phyloP scores from a whole-genome alignment of 2,329 filamentous ascomycete genomes.

The Xylariaceae sp. region DNA sequence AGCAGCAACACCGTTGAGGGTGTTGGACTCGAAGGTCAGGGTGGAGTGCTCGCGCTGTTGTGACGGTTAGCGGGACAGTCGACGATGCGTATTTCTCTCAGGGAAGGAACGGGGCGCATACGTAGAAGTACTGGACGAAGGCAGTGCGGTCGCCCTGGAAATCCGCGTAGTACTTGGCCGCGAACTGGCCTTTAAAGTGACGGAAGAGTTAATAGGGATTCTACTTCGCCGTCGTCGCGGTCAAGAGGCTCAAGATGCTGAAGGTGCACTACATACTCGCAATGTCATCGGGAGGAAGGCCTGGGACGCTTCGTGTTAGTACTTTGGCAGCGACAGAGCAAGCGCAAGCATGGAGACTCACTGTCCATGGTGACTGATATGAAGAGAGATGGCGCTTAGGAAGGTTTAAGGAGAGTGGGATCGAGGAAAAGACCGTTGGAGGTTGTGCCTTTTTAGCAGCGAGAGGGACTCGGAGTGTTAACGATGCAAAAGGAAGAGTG shows the following conservation, averaged over 20 bases:
- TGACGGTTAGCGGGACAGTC: constrained; percentile 14
- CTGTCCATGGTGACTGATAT: constrained; percentile 16
- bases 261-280: constrained; percentile 16
- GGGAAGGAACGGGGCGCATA: constrained; percentile 11
- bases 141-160: constrained; percentile 13
- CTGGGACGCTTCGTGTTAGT: constrained; percentile 13
- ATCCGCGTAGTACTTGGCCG: constrained; percentile 18
- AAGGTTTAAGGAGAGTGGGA: background rate
- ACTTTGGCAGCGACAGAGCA: background rate
- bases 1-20: constrained; percentile 54
- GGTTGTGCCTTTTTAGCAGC: background rate
- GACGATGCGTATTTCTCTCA: background rate
- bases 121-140: constrained; percentile 22
- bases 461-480: background rate
- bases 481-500: constrained; percentile 7
- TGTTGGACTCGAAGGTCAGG: constrained; percentile 81
- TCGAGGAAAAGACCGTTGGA: background rate
- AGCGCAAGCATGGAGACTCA: constrained; percentile 7
- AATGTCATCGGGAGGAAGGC: constrained; percentile 20
- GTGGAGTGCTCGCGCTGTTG: constrained; percentile 74
- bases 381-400: background rate
- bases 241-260: background rate
- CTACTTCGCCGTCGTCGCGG: background rate
- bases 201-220: background rate
- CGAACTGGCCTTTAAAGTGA: constrained; percentile 15